Base-by-base conservation (phyloP, 371 early-diverging fungal genomes). In the Cokeromyces recurvatus region DNA sequence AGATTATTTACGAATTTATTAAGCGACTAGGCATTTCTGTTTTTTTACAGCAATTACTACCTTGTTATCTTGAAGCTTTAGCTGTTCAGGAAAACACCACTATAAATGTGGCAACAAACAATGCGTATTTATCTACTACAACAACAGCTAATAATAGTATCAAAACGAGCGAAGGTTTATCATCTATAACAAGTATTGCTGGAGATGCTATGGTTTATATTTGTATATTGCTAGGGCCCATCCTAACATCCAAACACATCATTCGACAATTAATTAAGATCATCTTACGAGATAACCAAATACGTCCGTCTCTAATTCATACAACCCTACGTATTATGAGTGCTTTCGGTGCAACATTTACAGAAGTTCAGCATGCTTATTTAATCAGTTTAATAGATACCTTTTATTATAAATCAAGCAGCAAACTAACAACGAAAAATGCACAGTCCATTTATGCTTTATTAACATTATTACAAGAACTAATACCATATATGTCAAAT, bases 271-370 rank as follows among this genome's bases (percentile, higher is more conserved):
- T 84, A 10, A 75, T 79, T 17, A 81, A 80, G 43, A 62, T 79
- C 10, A 64, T 74, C 4, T 66, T 71, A 20, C 73, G 78, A 41
- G 82, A 81, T 16, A 69, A 72, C 21, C 37, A 58, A 1, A 56
- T 67, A 11, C 57, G 74, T 12, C 59, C 65, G 2, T 40, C 74
- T 7, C 23, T 79, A 2, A 50, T 74, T 29, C 60, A 67, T 11
- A 70, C 79, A 1, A 57, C 78, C 5, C 59, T 71, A 10, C 66
- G 66, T 8, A 79, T 84, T 14, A 63, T 67, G 42, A 61, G 71
- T 2, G 68, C 59, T 17, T 84, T 84, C 64, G 84, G 84, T 0
- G 73, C 77, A n/a, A 81, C 84, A 1, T 84, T 84, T 62, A 73
- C 79, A 6, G 51, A 78, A 1, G 71, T 84, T 1, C 84, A 84